phyloP scores from a whole-genome alignment of 2,329 filamentous ascomycete species.

The Exophiala spinifera region DNA sequence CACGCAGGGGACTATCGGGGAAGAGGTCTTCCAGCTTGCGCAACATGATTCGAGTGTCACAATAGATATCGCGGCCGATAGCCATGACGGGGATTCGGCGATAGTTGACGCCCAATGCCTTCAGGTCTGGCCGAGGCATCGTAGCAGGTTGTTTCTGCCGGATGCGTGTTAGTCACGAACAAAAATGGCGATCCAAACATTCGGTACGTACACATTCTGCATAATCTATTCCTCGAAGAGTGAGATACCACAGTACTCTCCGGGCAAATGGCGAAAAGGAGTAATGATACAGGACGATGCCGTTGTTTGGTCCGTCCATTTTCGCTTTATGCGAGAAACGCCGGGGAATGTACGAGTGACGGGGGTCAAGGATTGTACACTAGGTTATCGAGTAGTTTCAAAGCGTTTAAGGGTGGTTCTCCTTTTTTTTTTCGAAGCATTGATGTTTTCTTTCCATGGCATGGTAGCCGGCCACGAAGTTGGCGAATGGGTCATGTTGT shows the following conservation, averaged over 20 bases:
- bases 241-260: slow-evolving; percentile 65
- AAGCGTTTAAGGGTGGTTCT: too few relatives aligned
- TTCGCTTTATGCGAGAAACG: neutral
- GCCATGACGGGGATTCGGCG: slow-evolving; percentile 67
- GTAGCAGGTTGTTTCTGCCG: slow-evolving; percentile 62
- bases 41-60: slow-evolving; percentile 68
- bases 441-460: too few relatives aligned
- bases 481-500: too few relatives aligned
- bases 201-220: slow-evolving; percentile 60
- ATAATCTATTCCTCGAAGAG: slow-evolving; percentile 63
- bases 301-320: slow-evolving; percentile 24
- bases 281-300: slow-evolving; percentile 59
- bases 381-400: too few relatives aligned
- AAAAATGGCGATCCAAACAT: neutral
- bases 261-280: slow-evolving; percentile 62
- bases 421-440: too few relatives aligned
- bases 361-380: neutral
- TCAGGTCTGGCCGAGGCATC: slow-evolving; percentile 65
- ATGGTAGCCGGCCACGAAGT: too few relatives aligned
- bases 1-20: slow-evolving; percentile 43
- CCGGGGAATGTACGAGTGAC: too few relatives aligned
- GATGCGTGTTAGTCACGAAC: neutral
- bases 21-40: slow-evolving; percentile 55
- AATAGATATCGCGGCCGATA: slow-evolving; percentile 65
- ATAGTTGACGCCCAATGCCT: slow-evolving; percentile 60